phyloP scores from a whole-genome alignment of 176 grass and related monocot genomes.

The Eremochloa ophiuroides region DNA sequence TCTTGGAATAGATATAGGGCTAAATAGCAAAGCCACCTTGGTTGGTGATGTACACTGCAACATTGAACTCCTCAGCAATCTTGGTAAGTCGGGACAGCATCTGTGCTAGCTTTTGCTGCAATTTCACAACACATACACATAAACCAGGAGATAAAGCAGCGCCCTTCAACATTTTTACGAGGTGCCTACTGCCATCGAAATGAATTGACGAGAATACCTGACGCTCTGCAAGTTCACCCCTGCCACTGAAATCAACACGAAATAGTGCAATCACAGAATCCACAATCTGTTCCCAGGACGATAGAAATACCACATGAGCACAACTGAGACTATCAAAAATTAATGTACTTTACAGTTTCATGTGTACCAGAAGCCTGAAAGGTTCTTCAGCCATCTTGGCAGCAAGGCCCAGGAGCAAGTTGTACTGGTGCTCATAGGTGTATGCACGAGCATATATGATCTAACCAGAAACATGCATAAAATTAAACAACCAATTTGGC shows the following conservation, averaged over 20 bases:
- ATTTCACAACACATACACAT: conserved; percentile 7
- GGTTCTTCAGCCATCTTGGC: conserved; percentile 97
- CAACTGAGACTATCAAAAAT: neutral
- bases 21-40: conserved; percentile 47
- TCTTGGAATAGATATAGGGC: neutral
- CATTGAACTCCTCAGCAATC: conserved; percentile 99
- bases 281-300: conserved; percentile 53
- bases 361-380: conserved; percentile 63
- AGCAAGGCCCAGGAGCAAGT: conserved; percentile 85
- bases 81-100: conserved; percentile 92
- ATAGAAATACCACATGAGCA: conserved; percentile 18
- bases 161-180: conserved; percentile 1
- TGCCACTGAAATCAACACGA: conserved; percentile 78
- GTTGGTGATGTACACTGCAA: conserved; percentile 96
- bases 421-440: conserved; percentile 89
- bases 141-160: neutral
- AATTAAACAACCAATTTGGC: neutral
- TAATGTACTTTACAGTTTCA: neutral
- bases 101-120: conserved; percentile 93
- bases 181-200: conserved; percentile 45
- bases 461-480: conserved; percentile 33
- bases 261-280: conserved; percentile 89
- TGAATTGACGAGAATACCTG: conserved; percentile 42
- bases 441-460: conserved; percentile 95
- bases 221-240: conserved; percentile 81